phyloP scores from a whole-genome alignment of 768 basidiomycete species.

The Lactifluus hygrophoroides region DNA sequence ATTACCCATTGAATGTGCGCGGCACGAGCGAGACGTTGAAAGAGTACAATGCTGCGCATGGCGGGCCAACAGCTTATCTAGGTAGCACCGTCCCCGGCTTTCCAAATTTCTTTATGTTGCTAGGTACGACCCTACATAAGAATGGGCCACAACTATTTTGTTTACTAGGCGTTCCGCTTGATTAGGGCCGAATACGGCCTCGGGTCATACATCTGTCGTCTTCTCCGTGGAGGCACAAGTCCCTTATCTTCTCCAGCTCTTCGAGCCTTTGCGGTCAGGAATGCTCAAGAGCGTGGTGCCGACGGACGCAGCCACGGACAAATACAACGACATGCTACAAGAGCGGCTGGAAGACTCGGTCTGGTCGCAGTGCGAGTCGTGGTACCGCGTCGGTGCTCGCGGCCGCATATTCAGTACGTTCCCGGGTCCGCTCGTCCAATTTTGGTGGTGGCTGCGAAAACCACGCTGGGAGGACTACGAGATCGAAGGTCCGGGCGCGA shows the following conservation, averaged over 20 bases:
- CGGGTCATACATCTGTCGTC: slow-evolving; percentile 49
- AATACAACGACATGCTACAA: slow-evolving; percentile 13
- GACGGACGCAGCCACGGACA: slow-evolving; percentile 10
- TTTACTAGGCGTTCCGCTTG: not conserved
- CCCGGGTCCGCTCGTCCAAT: slow-evolving; percentile 12
- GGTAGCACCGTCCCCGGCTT: slow-evolving; percentile 27
- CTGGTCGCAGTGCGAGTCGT: slow-evolving; percentile 15
- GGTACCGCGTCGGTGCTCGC: slow-evolving; percentile 10
- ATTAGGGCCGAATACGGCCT: slow-evolving; percentile 40
- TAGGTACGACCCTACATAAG: not conserved
- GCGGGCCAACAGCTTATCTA: slow-evolving; percentile 45
- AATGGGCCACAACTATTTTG: not conserved
- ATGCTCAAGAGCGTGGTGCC: slow-evolving; percentile 8
- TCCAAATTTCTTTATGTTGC: slow-evolving; percentile 18
- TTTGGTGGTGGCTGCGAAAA: slow-evolving; percentile 15
- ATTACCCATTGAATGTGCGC: slow-evolving; percentile 5
- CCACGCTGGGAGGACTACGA: slow-evolving; percentile 9
- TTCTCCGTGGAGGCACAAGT: slow-evolving; percentile 32
- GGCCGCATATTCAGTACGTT: slow-evolving; percentile 8
- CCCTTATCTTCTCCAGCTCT: not conserved
- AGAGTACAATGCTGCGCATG: slow-evolving; percentile 40
- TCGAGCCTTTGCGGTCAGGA: slow-evolving; percentile 4
- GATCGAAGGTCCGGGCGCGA: not conserved
- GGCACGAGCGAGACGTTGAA: slow-evolving; percentile 29
- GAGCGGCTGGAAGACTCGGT: slow-evolving; percentile 1